Evolutionary conservation across 352 stramenopile genomes (phyloP), one percentile per base, ranked within the genome.

Genomic region (Plasmopara halstedii): DNA sequence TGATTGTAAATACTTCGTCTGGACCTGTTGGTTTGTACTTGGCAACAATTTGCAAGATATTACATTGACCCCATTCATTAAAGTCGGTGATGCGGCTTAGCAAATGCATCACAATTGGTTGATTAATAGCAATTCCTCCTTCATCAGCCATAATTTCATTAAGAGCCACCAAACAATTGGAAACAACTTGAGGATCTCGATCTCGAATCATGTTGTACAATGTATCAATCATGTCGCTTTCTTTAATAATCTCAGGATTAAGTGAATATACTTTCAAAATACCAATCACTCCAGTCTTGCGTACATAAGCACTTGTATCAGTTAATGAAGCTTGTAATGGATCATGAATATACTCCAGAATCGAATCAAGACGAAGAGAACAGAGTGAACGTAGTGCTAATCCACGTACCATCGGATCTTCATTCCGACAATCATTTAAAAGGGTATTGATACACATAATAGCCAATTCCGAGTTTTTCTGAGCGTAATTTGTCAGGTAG

Each of bases 371-470:
- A 31, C 96, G 83, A 22, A 99, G 71, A 13, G 84, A 97, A 62
- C 94, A 98, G 23, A 99, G 81, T 54, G 91, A 96, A 14, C 97
- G 87, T 31, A 99, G 70, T 19, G 97, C 96, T 32, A 99, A 70
- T 6, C 96, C 97, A 27, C 97, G 85, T 10, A 99, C 95, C 78
- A 99, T 98, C 20, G 97, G 97, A 75, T 99, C 96, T 50, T 98
- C 90, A 53, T 99, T 98, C 15, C 81, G 80, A 56, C 95, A 99
- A 69, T 99, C 97, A 50, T 98, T 98, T n/a, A 97, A 77, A 36
- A 99, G 75, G 41, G 96, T 99, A 76, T 99, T 99, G 60, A 98
- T 98, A 66, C 93, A 98, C 88, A 99, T 98, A 64, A 99, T 98
- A 27, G 96, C 96, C 47, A 99, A 73, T 46, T 99, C 96, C 26